Base-by-base conservation (phyloP, 2,329 filamentous ascomycete species). In the Periconia sp. region DNA sequence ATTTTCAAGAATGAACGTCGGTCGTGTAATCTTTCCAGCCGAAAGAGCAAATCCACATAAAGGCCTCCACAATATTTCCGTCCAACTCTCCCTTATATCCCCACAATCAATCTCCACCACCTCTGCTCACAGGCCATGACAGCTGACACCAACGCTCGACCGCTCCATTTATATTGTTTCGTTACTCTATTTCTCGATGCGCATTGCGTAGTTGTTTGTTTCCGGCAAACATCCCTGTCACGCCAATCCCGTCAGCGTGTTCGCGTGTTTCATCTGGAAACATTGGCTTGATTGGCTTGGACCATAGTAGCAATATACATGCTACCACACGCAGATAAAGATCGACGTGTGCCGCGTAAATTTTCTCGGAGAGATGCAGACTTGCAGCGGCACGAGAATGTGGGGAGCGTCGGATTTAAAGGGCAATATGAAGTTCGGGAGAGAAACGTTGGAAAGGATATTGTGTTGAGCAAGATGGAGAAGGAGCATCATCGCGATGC, bases 241-340 rank as follows among this genome's bases (percentile, higher is more conserved):
- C 57, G 23, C 59, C 49, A 13, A 44, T 19, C 51, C 56, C 50
- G 49, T 56, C 59, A 57, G 53, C 44, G 47, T 14, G 41, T 45
- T n/a, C 44, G 47, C 44, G 27, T 35, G 56, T 53, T 55, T 56
- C 54, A 59, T 59, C 42, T 57, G 41, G 47, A 52, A 49, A 49
- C 41, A 23, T 1, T 33, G 35, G 23, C 43, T 20, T 56, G 33
- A 61, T 62, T 61, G 58, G 60, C 44, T 42, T 17, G 33, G 33
- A 15, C 20, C 30, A 52, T 43, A 52, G 47, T 48, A 17, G 17
- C 27, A 53, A 45, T 57, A 49, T 55, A 52, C 11, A n/a, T 50
- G 47, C 47, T 43, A 49, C 40, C 20, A 31, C 35, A 20, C 46
- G n/a, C 35, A 48, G 20, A 41, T 23, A 23, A 30, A 35, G 46